phyloP scores from a whole-genome alignment of 768 basidiomycete genomes.

The Kwoniella mangroviensis region DNA sequence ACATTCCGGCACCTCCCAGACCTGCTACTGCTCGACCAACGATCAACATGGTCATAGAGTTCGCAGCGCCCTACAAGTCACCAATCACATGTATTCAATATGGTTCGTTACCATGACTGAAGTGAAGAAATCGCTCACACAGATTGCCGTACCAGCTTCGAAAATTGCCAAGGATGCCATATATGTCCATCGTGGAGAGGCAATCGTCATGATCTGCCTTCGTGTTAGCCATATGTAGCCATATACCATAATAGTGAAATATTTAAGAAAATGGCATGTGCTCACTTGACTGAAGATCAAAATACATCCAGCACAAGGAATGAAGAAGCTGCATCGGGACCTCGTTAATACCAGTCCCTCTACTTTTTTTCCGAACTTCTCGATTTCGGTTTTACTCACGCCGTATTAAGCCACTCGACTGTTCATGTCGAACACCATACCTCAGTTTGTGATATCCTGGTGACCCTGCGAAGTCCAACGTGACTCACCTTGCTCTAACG shows the following conservation, averaged over 20 bases:
- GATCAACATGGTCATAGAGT: constrained; percentile 38
- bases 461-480: background rate
- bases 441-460: background rate
- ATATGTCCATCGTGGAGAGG: constrained; percentile 32
- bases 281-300: constrained; percentile 33
- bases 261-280: background rate
- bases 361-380: too few species aligned
- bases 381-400: constrained; percentile 7
- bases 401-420: constrained; percentile 30
- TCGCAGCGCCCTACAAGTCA: constrained; percentile 22
- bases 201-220: constrained; percentile 38
- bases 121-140: constrained; percentile 20
- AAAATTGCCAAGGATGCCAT: constrained; percentile 31
- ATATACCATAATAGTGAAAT: too few species aligned
- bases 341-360: background rate
- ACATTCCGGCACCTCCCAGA: constrained; percentile 39
- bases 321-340: constrained; percentile 33
- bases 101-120: too few species aligned
- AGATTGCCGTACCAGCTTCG: constrained; percentile 34
- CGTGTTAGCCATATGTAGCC: background rate
- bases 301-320: constrained; percentile 38
- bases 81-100: too few species aligned
- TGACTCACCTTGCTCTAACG: constrained; percentile 34
- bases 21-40: constrained; percentile 38
- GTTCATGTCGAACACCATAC: background rate